phyloP scores from a whole-genome alignment of 73 alveolate species.

The Vitrella brassicaformis region DNA sequence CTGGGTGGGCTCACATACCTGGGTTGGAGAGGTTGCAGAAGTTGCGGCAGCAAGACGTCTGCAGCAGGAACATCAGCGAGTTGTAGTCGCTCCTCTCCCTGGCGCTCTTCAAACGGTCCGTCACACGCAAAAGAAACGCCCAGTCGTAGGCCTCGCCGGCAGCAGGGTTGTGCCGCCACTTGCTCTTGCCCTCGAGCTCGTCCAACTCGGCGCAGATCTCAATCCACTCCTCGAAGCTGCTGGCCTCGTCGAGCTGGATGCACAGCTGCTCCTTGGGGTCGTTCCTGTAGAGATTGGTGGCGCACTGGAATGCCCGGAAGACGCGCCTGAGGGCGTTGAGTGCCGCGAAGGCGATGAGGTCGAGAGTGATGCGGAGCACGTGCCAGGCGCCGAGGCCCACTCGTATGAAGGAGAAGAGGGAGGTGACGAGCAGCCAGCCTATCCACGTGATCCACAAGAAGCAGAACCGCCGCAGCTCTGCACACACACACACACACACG shows the following conservation, averaged over 20 bases:
- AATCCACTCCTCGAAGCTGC: background rate
- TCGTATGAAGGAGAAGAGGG: background rate
- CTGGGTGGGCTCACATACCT: background rate
- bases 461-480: too few relatives aligned
- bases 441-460: background rate
- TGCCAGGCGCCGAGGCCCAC: background rate
- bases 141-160: background rate
- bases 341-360: too few relatives aligned
- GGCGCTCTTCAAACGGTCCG: background rate
- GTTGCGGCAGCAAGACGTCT: background rate
- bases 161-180: background rate
- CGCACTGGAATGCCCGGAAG: background rate
- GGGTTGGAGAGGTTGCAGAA: background rate
- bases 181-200: background rate
- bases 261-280: background rate
- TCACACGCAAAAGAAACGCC: background rate
- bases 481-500: too few relatives aligned
- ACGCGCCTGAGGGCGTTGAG: too few relatives aligned
- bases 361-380: background rate
- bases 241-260: background rate
- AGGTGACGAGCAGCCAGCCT: background rate
- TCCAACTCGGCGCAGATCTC: background rate
- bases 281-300: background rate
- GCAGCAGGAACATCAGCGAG: background rate
- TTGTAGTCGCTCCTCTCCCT: background rate